phyloP scores from a whole-genome alignment of 352 stramenopile species.

The Elongisporangium prolatum region DNA sequence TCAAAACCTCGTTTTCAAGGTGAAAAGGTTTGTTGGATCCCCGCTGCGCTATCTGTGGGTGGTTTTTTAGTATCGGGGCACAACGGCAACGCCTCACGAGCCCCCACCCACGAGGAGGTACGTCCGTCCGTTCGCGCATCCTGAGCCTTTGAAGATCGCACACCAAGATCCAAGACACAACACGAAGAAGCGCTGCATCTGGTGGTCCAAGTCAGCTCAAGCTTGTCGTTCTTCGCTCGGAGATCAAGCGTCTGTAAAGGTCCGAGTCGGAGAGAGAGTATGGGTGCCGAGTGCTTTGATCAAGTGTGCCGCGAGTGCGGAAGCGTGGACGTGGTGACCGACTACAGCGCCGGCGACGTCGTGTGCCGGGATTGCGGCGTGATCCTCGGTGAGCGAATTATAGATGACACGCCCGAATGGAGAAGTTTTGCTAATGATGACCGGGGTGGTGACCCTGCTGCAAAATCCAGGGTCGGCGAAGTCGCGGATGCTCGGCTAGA shows the following conservation, averaged over 20 bases:
- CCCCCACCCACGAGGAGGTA: not conserved
- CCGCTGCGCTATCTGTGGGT: not conserved
- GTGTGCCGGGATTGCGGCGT: slow-evolving; percentile 79
- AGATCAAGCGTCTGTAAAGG: not conserved
- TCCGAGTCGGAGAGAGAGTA: not conserved
- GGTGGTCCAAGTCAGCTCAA: not conserved
- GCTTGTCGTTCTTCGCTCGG: not conserved
- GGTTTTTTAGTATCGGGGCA: not conserved
- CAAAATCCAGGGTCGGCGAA: slow-evolving; percentile 79
- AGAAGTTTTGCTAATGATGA: slow-evolving; percentile 87
- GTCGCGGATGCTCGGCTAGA: slow-evolving; percentile 54
- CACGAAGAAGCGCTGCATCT: not conserved
- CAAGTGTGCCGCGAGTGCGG: slow-evolving; percentile 62
- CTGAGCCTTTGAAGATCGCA: not conserved
- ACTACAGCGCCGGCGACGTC: slow-evolving; percentile 76
- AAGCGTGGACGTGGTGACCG: slow-evolving; percentile 73
- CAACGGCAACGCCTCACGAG: not conserved
- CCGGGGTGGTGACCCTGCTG: slow-evolving; percentile 66
- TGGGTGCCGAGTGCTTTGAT: slow-evolving; percentile 62
- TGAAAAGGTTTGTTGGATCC: not conserved
- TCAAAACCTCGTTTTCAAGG: not conserved
- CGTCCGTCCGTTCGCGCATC: not conserved
- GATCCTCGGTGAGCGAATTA: slow-evolving; percentile 84
- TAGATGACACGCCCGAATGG: slow-evolving; percentile 87
- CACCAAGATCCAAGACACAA: not conserved